Evolutionary conservation across 2,329 filamentous ascomycete species (phyloP).

Genomic region (Fusarium sp.): DNA sequence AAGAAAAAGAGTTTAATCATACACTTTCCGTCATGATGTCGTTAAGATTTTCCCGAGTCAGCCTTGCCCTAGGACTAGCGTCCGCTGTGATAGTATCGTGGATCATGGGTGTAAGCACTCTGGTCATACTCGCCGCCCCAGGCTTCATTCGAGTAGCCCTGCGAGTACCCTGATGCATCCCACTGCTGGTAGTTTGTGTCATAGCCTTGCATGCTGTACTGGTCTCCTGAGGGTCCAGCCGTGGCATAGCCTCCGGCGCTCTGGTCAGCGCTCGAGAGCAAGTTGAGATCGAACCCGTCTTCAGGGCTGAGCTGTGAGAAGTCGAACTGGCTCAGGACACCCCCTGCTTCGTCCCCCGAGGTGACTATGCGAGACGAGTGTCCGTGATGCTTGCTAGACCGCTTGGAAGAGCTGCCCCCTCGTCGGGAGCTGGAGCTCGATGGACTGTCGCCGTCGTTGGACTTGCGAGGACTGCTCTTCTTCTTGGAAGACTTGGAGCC

Average conservation of each 20-base stretch:
- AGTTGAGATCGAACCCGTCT: conserved; percentile 43
- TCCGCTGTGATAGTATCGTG: conserved; percentile 24
- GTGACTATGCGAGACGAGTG: conserved; percentile 30
- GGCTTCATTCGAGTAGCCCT: conserved; percentile 25
- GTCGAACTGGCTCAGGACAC: conserved; percentile 40
- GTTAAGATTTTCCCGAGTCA: conserved; percentile 18
- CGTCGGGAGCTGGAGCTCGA: conserved; percentile 32
- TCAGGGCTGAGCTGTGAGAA: conserved; percentile 42
- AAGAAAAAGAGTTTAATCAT: conserved; percentile 4
- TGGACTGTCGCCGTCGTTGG: conserved; percentile 28
- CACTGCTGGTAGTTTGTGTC: conserved; percentile 27
- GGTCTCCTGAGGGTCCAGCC: conserved; percentile 28
- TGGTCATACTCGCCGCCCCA: conserved; percentile 36
- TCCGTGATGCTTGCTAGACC: conserved; percentile 28
- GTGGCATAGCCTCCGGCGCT: conserved; percentile 36
- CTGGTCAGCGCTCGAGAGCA: conserved; percentile 34
- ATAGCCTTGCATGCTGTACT: conserved; percentile 25
- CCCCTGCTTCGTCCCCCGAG: conserved; percentile 32
- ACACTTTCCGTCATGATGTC: conserved; percentile 30
- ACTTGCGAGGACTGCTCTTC: conserved; percentile 36
- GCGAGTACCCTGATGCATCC: conserved; percentile 25
- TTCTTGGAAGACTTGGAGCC: conserved; percentile 45
- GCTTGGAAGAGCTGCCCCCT: conserved; percentile 34
- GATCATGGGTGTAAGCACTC: conserved; percentile 33
- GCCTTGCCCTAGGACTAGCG: conserved; percentile 20